Evolutionary conservation across 176 grass and related monocot genomes (phyloP).

Genomic region (Ensete glaucum): DNA sequence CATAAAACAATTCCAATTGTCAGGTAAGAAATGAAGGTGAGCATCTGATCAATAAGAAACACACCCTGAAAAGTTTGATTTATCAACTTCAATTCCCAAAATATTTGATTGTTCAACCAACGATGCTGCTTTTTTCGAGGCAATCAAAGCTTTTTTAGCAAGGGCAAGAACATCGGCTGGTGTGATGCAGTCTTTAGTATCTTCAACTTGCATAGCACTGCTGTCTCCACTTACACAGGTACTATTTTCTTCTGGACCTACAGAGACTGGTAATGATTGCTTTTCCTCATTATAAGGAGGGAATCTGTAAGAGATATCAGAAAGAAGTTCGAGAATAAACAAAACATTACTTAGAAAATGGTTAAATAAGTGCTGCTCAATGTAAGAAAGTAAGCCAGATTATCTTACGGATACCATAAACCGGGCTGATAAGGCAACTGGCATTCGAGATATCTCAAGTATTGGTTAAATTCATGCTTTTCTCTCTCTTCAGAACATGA

Average conservation of each 20-base stretch:
- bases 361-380: neutral
- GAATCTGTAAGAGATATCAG: conserved; percentile 5
- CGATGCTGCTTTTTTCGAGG: conserved; percentile 11
- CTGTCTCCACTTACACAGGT: neutral
- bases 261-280: neutral
- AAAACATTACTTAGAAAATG: conserved; percentile 1
- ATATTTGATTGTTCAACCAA: conserved; percentile 18
- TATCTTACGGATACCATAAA: conserved; percentile 22
- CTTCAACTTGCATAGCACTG: neutral
- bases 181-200: conserved; percentile 1
- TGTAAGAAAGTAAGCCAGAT: neutral
- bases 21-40: no score
- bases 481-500: conserved; percentile 20
- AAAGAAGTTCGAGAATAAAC: neutral
- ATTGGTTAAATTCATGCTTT: conserved; percentile 41
- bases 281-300: conserved; percentile 15
- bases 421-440: conserved; percentile 29
- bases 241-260: neutral
- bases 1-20: neutral
- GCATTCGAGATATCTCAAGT: conserved; percentile 28
- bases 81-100: conserved; percentile 17
- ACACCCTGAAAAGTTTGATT: conserved; percentile 21
- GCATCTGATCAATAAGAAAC: conserved; percentile 4
- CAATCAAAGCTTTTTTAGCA: neutral
- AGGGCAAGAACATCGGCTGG: conserved; percentile 3